phyloP scores from a whole-genome alignment of 805 yeast species.

The Cyberlindnera subsufficiens region DNA sequence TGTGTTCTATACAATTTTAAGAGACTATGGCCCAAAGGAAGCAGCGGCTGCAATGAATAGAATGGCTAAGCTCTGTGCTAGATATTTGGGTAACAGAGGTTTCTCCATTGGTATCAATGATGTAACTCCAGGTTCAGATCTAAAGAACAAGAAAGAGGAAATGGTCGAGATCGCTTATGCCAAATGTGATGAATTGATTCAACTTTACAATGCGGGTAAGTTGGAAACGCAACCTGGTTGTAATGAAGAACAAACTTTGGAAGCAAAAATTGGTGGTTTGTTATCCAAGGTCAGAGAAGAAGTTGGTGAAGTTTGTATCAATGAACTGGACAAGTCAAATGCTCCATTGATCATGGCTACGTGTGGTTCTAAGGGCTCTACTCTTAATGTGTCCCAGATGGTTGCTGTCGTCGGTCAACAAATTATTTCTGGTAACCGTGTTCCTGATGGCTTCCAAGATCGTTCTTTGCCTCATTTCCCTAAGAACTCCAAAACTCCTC shows the following conservation, averaged over 20 bases:
- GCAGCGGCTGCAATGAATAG: conserved; percentile 97
- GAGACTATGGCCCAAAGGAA: conserved; percentile 96
- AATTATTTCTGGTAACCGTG: conserved; percentile 97
- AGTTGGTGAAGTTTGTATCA: conserved; percentile 96
- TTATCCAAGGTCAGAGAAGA: conserved; percentile 97
- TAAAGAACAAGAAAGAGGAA: conserved; percentile 72
- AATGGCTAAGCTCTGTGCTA: conserved; percentile 98
- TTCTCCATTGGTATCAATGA: conserved; percentile 96
- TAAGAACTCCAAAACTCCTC: conserved; percentile 94
- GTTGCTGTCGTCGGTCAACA: conserved; percentile 99
- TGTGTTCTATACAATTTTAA: conserved; percentile 86
- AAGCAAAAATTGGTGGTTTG: conserved; percentile 94
- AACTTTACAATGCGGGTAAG: conserved; percentile 71
- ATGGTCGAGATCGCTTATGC: conserved; percentile 88
- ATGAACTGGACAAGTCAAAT: conserved; percentile 80
- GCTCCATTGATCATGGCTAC: conserved; percentile 99
- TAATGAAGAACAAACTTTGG: conserved; percentile 96
- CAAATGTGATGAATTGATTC: conserved; percentile 88
- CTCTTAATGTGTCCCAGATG: conserved; percentile 97
- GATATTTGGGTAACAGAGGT: conserved; percentile 91
- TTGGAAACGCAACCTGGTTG: conserved; percentile 99
- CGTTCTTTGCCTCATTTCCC: conserved; percentile 96
- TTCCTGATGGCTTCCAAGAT: conserved; percentile 99
- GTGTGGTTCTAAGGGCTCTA: conserved; percentile 98
- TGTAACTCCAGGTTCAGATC: conserved; percentile 85